Percentiles rank a stretch among this genome's conserved stretches.
Conservation (phyloP, 179 eudicot species). For the Camellia oleifera region DNA sequence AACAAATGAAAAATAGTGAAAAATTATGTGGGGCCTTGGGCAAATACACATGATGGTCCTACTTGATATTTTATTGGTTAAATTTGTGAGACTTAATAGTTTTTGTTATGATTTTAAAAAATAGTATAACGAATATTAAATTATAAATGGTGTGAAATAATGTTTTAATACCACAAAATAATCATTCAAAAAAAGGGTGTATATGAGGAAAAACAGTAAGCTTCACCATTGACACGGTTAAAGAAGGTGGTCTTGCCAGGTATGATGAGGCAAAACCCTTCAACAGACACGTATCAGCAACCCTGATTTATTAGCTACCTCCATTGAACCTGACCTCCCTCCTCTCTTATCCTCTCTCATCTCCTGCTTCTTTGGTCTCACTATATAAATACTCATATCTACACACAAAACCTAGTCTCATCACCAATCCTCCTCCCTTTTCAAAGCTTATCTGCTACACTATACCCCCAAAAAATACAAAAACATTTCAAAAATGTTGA, state of each 20-base stretch:
- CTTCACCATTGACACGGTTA: slow-evolving; percentile 38
- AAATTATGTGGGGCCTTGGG: too few species aligned
- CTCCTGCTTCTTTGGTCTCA: background rate
- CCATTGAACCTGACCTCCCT: background rate
- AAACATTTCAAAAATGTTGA: slow-evolving; percentile 24
- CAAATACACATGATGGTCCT: too few species aligned
- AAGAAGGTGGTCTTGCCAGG: slow-evolving; percentile 47
- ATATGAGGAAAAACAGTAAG: background rate
- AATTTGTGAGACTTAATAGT: too few species aligned
- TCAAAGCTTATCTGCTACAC: background rate
- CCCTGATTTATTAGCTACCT: background rate
- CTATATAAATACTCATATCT: slow-evolving; percentile 8
- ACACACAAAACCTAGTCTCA: slow-evolving; percentile 1
- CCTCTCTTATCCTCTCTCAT: background rate
- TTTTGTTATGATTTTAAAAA: too few species aligned
- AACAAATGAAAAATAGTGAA: too few species aligned
- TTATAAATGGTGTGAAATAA: too few species aligned
- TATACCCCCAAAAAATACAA: too few species aligned
- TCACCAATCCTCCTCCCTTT: background rate
- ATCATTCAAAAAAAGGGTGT: background rate
- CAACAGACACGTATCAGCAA: slow-evolving; percentile 43
- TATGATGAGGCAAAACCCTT: slow-evolving; percentile 28
- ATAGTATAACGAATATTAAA: too few species aligned
- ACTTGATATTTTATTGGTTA: too few species aligned
- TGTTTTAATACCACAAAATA: too few species aligned